Base-by-base conservation (phyloP, 495 filamentous ascomycete genomes). In the Lophiostoma macrostomum region DNA sequence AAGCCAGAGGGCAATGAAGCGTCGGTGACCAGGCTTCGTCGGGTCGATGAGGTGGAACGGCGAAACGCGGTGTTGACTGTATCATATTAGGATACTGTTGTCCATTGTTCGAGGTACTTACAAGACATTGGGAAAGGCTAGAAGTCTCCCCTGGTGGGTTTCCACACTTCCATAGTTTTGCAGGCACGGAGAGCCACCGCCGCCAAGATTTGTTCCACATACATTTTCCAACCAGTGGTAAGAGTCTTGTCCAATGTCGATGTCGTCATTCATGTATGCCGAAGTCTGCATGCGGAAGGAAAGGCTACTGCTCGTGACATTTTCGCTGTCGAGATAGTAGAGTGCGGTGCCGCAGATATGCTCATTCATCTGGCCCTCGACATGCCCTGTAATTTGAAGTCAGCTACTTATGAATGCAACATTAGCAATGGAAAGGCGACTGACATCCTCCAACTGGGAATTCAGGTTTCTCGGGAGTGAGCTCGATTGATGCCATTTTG, bases 401-500 rank as follows among this genome's bases (percentile, higher is more conserved):
- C 11, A 23, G 10, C 2, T 31, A 14, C 20, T 37, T 20, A 2
- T 14, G 13, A 39, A 29, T 20, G 6, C 5, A 11, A 13, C 4
- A 23, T 3, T 31, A 31, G 28, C 31, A 27, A 12, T 20, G n/a
- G 0, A 39, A 20, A 32, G 5, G 41, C 36, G 11, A 66, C 47
- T 68, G 66, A 76, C 78, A 80, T 6, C 56, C 61, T 11, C 74
- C 76, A 6, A 70, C 73, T 5, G 64, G 61, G 42, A 77, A 80
- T 1, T 66, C 58, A 0, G 80, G 78, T 18, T 76, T 76, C 28
- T 79, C 77, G 0, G 83, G 82, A 0, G 73, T 79, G 1, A 86
- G 66, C 27, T 82, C 67, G 48, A 85, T 85, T 39, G 78, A 80
- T 2, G 76, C 75, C 6, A 86, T 62, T 55, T 85, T 85, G 39